Evolutionary conservation across 306 rosid species (phyloP), one percentile per base, ranked within the genome.

Genomic region (Coriaria nepalensis): DNA sequence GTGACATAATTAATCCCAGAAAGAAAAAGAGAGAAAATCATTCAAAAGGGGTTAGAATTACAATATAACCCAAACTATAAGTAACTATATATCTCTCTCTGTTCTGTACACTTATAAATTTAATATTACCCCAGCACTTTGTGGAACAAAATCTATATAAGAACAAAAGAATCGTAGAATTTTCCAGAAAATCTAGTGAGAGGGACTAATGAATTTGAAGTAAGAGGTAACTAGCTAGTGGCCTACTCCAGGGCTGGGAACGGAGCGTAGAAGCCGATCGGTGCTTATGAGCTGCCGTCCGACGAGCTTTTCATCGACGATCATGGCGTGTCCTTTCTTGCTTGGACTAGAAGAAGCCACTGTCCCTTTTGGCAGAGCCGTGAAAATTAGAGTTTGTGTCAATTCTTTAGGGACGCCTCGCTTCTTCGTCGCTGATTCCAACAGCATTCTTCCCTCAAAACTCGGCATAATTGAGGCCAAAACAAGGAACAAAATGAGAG

Each of bases 271-370:
- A 64, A 54, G 55, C 13, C 78, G 78, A 9, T 86, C 62, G 5
- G 49, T 6, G 53, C 34, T 37, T 4, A 64, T 68, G 40, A 84
- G 95, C 54, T 79, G 93, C 6, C 92, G 86, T 0, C 63, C 71
- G 34, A 71, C 47, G 70, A 81, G 97, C 56, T 81, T 81, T 38
- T 79, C 77, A 47, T 79, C 61, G 36, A 72, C 55, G 11, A 67
- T 73, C 6, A 41, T 29, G 14, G 83, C 71, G 40, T 90, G 81
- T 0, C 87, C 94, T 58, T 62, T 85, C 52, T 52, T 75, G 76
- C 85, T 85, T 6, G 98, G 98, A 0, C 93, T 33, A 8, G 98
- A 90, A 35, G 68, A 9, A 0, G 96, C 92, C 4, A 82, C 78
- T 0, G 15, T 66, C n/a, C 94, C 95, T 73, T 90, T 90, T 0